Evolutionary conservation across 2,329 filamentous ascomycete species (phyloP).

Genomic region (Fusarium napiforme): DNA sequence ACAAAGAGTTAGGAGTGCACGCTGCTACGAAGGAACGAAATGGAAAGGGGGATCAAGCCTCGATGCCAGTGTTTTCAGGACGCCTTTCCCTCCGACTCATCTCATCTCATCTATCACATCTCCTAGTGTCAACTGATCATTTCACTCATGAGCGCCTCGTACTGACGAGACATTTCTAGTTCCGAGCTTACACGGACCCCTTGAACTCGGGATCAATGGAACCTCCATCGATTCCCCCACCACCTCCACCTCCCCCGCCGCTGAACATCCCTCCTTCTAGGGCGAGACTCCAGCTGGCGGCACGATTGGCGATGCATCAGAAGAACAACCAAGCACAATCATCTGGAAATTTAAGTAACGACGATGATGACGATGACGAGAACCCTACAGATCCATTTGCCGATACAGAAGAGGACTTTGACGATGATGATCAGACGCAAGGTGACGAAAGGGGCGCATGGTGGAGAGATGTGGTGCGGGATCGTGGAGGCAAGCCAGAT

Average conservation of each 20-base stretch:
- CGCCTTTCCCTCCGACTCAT: constrained; percentile 37
- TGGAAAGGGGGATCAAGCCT: constrained; percentile 44
- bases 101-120: constrained; percentile 39
- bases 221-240: constrained; percentile 68
- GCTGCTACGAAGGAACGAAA: constrained; percentile 41
- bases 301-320: constrained; percentile 80
- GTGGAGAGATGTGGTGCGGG: constrained; percentile 58
- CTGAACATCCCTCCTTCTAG: constrained; percentile 88
- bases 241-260: constrained; percentile 77
- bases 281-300: constrained; percentile 89
- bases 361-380: constrained; percentile 54
- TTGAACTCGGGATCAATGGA: constrained; percentile 62
- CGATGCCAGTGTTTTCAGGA: constrained; percentile 45
- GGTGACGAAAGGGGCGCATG: constrained; percentile 55
- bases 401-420: constrained; percentile 64
- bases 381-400: constrained; percentile 59
- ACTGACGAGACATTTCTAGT: constrained; percentile 54
- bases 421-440: constrained; percentile 55
- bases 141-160: constrained; percentile 29
- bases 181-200: constrained; percentile 68
- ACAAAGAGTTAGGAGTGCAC: constrained; percentile 39
- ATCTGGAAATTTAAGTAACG: constrained; percentile 54
- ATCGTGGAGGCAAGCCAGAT: constrained; percentile 55
- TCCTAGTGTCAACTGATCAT: constrained; percentile 39
- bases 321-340: constrained; percentile 67